These are phyloP conservation scores for Cyclocybe cylindracea DNA, from an alignment of 768 basidiomycete genomes.

Conservation along the genomic window DNA sequence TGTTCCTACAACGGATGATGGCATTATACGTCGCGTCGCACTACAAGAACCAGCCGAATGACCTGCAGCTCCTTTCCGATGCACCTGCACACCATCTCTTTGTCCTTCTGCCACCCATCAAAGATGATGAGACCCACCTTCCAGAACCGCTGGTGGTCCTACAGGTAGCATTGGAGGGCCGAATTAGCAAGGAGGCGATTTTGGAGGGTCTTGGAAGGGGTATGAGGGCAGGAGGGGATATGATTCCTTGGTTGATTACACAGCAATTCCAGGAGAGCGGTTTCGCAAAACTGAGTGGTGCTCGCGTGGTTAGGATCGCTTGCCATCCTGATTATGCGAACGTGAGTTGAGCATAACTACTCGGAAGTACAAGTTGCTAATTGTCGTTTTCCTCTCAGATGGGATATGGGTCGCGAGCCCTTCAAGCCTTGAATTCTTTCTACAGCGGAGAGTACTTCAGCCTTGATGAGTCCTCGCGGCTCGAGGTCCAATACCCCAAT, in stretches of 20 bases:
- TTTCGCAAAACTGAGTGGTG: slow-evolving; percentile 91
- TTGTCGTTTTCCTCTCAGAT: slow-evolving; percentile 53
- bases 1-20: slow-evolving; percentile 98
- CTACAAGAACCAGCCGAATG: slow-evolving; percentile 99
- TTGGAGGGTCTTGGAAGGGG: slow-evolving; percentile 86
- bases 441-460: slow-evolving; percentile 93
- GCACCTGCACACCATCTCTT: slow-evolving; percentile 97
- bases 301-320: slow-evolving; percentile 88
- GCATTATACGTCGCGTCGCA: slow-evolving; percentile 95
- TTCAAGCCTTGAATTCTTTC: slow-evolving; percentile 85
- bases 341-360: slow-evolving; percentile 45
- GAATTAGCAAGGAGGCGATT: slow-evolving; percentile 82
- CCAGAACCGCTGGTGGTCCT: slow-evolving; percentile 96
- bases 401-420: slow-evolving; percentile 93
- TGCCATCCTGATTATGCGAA: slow-evolving; percentile 94
- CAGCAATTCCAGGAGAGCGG: slow-evolving; percentile 96
- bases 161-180: slow-evolving; percentile 95
- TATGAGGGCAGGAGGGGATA: slow-evolving; percentile 86
- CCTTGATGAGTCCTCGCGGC: slow-evolving; percentile 65
- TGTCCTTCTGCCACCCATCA: slow-evolving; percentile 90
- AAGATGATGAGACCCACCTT: slow-evolving; percentile 85
- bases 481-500: slow-evolving; percentile 63
- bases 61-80: slow-evolving; percentile 95
- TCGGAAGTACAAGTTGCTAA: neutral
- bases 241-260: slow-evolving; percentile 96